Evolutionary conservation across 768 basidiomycete genomes (phyloP), one percentile per base, ranked within the genome.

Genomic region (Ramaria rubella): DNA sequence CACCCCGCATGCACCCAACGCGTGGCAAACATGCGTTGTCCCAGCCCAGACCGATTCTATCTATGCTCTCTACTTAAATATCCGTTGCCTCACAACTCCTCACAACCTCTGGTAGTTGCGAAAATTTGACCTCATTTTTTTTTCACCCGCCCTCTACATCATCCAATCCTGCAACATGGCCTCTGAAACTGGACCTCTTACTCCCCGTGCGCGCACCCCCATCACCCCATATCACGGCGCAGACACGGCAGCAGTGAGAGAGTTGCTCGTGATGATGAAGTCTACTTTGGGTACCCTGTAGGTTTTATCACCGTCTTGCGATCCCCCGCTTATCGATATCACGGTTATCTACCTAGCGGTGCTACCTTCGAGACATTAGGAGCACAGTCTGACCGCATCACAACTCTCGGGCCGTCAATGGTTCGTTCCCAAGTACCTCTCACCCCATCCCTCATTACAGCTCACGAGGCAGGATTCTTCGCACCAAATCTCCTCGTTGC

Each of bases 301-400:
- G 30, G 40, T 27, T 30, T 21, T 30, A 26, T 56, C 26, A 48
- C 29, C 17, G 31, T 19, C 1, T 51, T 5, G 15, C 26, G 21
- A 27, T 14, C 26, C 14, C 49, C 30, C 5, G 21, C 30, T 2
- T 50, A 23, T 23, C 21, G 19, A 24, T 45, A 24, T 9, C 8
- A 45, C 7, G 8, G 48, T 4, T 21, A 4, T 44, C 3, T 54
- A 19, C n/a, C 36, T 62, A 74, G 72, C 11, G 71, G 66, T 8
- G 58, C 56, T 19, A 67, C 65, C 11, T 69, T 75, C 52, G 58
- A 57, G 2, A 60, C 58, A 7, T 58, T 75, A 55, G 69, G 71
- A 42, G 66, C 67, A 27, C 68, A 70, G 55, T 67, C 69, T 4
- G 60, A 61, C 6, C 60, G 61, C 51, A 62, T 75, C 7, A 61